Percentiles rank a stretch among this genome's conserved stretches.
Evolutionary conservation across 75 land plant genomes (phyloP).

Genomic region (Cupressus sempervirens): DNA sequence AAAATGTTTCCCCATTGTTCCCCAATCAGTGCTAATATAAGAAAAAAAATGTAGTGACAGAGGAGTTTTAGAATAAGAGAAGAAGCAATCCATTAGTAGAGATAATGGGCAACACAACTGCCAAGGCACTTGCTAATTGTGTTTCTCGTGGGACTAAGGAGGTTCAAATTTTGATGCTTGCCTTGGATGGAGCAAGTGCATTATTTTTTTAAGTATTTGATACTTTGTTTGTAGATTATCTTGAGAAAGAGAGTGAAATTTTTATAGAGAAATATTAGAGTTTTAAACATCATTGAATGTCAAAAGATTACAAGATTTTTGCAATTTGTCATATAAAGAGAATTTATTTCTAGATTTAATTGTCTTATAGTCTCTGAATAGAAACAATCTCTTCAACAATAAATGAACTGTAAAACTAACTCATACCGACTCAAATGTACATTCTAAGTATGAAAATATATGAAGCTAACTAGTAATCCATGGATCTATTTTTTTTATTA

Average conservation of each 20-base stretch:
- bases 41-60: background rate
- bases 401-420: too few species aligned
- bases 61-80: background rate
- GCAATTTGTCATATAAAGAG: too few species aligned
- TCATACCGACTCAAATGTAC: background rate
- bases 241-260: background rate
- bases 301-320: too few species aligned
- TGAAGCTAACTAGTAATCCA: background rate
- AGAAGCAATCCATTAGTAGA: background rate
- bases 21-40: background rate
- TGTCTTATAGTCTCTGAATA: too few species aligned
- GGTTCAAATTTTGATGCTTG: constrained; percentile 24
- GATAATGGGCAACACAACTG: constrained; percentile 6
- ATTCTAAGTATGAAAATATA: background rate
- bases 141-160: constrained; percentile 9
- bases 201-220: background rate
- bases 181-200: constrained; percentile 26
- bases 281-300: too few species aligned
- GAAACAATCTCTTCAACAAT: too few species aligned
- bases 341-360: too few species aligned
- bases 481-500: background rate
- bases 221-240: background rate
- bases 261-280: background rate
- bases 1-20: background rate
- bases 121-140: background rate